These are phyloP conservation scores for Tolypocladium tropicale DNA, from an alignment of 2,329 filamentous ascomycete genomes.

Conservation along the genomic window DNA sequence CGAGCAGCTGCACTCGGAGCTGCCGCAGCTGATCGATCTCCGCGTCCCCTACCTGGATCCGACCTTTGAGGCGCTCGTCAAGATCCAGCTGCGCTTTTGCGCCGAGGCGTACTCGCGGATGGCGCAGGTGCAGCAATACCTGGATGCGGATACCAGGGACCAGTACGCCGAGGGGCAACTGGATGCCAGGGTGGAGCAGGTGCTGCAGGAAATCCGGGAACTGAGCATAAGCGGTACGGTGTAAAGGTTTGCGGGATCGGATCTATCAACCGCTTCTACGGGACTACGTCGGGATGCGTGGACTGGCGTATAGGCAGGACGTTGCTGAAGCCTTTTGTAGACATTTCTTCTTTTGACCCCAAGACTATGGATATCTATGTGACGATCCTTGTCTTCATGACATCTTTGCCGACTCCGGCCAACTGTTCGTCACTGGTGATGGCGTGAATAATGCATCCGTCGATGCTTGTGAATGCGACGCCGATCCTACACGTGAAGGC, in stretches of 20 bases:
- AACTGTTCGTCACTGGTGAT: not conserved
- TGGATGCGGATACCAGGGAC: conserved; percentile 90
- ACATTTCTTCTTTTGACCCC: not conserved
- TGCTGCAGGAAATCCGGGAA: conserved; percentile 92
- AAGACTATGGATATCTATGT: not conserved
- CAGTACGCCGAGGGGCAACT: conserved; percentile 91
- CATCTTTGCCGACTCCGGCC: not conserved
- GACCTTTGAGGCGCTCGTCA: conserved; percentile 93
- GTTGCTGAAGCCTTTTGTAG: not conserved
- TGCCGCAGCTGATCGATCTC: conserved; percentile 92
- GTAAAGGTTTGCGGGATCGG: conserved; percentile 19
- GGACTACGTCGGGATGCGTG: not conserved
- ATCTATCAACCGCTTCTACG: not conserved
- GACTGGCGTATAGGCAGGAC: not conserved
- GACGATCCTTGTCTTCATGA: not conserved
- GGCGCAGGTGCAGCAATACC: conserved; percentile 98
- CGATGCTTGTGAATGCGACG: not conserved
- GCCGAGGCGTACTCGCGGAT: conserved; percentile 95
- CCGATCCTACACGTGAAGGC: not conserved
- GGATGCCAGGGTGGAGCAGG: conserved; percentile 86
- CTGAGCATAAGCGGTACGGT: conserved; percentile 78
- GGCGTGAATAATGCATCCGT: not conserved
- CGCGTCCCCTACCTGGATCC: conserved; percentile 96
- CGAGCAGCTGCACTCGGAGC: conserved; percentile 84
- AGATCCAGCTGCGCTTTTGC: conserved; percentile 96